phyloP scores from a whole-genome alignment of 257 asterid species.

The Thymus mandschuricus region DNA sequence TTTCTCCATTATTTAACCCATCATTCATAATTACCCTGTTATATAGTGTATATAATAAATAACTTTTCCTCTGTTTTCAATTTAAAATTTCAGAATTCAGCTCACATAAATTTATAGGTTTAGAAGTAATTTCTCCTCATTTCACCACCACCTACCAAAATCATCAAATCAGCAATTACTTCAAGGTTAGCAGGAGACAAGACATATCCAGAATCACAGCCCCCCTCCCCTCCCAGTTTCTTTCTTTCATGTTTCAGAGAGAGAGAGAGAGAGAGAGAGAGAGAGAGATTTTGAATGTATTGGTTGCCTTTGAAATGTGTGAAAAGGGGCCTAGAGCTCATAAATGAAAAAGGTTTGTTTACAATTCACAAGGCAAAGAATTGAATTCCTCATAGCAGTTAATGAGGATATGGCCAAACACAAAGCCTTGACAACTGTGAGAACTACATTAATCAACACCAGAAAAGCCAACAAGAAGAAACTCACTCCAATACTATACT shows the following conservation, averaged over 20 bases:
- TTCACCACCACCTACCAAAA: slow-evolving; percentile 10
- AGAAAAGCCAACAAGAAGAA: slow-evolving; percentile 15
- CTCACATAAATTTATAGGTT: not conserved
- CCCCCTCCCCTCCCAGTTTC: not conserved
- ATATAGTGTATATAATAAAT: too few species aligned
- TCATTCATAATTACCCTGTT: not conserved
- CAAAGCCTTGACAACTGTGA: slow-evolving; percentile 29
- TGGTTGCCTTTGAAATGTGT: slow-evolving; percentile 32
- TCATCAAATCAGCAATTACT: slow-evolving; percentile 26
- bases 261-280: not conserved
- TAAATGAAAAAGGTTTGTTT: slow-evolving; percentile 35
- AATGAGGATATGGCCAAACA: slow-evolving; percentile 32
- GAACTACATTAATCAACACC: not conserved
- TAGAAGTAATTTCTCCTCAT: not conserved
- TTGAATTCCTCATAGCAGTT: slow-evolving; percentile 10
- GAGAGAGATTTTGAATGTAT: not conserved
- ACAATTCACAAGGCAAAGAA: slow-evolving; percentile 34
- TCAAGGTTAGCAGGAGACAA: slow-evolving; percentile 24
- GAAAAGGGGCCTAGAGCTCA: slow-evolving; percentile 32
- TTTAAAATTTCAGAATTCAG: not conserved
- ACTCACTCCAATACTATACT: not conserved
- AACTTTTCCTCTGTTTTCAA: too few species aligned
- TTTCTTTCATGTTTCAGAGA: not conserved
- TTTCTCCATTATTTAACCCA: too few species aligned
- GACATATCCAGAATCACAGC: slow-evolving; percentile 25